Base-by-base conservation (phyloP, 2,329 filamentous ascomycete genomes). In the Lecanicillium sp. region DNA sequence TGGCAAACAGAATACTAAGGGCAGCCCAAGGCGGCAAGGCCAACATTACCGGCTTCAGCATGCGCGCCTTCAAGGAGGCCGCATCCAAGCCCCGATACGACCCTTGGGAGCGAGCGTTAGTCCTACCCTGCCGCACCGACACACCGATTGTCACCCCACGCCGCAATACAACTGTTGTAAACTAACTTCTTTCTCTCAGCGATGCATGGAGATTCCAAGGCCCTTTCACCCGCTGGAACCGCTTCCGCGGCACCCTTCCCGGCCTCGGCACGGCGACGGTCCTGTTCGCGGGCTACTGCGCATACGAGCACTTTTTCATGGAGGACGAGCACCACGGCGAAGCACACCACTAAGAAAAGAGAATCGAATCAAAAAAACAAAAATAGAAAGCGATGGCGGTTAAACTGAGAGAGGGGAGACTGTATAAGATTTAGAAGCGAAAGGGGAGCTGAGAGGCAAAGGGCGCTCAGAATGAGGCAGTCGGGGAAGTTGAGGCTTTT, bases 181-280 rank as follows among this genome's bases (percentile, higher is more conserved):
- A n/a, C n/a, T n/a, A n/a, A n/a, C n/a, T n/a, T n/a, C n/a, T n/a
- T 5, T 12, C 14, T 13, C 27, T 48, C 60, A 98, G 92, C 58
- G 92, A 98, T 71, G 77, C 85, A 58, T 98, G 92, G 92, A 78
- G 92, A 65, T 96, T 95, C 72, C 81, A 76, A 27, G 92, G 90
- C 47, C 81, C 78, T 39, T 97, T 96, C 72, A 83, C 81, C 49
- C 79, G 90, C 53, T 84, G 72, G 68, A 94, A 95, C 69, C 84
- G 92, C 53, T 92, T 96, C 72, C 88, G 82, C 69, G 71, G 76
- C 55, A 72, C 79, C 47, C 87, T 98, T 60, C 92, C 92, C 28
- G 92, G 92, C 45, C 74, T 98, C 53, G 92, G 92, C 48, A 94
- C 90, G 52, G 92, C 88, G 22, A 84, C 84, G 5, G 89, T 92